phyloP scores from a whole-genome alignment of 1,284 basidiomycete genomes.

The Rhodotorula sp. region DNA sequence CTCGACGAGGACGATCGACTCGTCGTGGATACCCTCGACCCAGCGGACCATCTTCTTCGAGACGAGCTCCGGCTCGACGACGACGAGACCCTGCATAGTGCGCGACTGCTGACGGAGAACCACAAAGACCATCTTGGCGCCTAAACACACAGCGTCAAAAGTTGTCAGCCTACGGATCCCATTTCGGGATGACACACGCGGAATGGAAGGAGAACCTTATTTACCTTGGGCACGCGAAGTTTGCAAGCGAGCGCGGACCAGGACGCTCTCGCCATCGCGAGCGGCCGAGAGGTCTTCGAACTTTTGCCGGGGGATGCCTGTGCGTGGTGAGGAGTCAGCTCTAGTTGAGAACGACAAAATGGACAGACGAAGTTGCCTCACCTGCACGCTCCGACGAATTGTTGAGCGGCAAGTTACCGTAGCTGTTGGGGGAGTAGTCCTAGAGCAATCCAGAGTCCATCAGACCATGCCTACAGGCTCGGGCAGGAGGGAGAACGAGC shows the following conservation, averaged over 20 bases:
- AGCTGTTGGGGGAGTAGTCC: conserved; percentile 83
- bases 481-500: background rate
- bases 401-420: conserved; percentile 86
- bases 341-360: background rate
- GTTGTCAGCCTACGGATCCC: background rate
- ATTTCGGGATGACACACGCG: background rate
- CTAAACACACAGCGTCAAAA: conserved; percentile 40
- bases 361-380: conserved; percentile 34
- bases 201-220: conserved; percentile 8
- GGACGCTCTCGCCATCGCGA: conserved; percentile 72
- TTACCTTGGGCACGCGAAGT: conserved; percentile 84
- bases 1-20: conserved; percentile 91
- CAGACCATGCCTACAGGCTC: background rate
- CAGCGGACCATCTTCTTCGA: conserved; percentile 99
- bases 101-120: conserved; percentile 84
- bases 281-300: conserved; percentile 68
- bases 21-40: conserved; percentile 71
- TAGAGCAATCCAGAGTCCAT: conserved; percentile 46
- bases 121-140: conserved; percentile 89
- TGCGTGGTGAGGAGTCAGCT: background rate
- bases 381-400: conserved; percentile 71
- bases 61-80: conserved; percentile 72
- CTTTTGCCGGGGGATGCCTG: conserved; percentile 53
- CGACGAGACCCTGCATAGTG: conserved; percentile 84
- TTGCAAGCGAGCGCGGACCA: conserved; percentile 87